Evolutionary conservation across 306 rosid species (phyloP).

Genomic region (Medicago ruthenica): DNA sequence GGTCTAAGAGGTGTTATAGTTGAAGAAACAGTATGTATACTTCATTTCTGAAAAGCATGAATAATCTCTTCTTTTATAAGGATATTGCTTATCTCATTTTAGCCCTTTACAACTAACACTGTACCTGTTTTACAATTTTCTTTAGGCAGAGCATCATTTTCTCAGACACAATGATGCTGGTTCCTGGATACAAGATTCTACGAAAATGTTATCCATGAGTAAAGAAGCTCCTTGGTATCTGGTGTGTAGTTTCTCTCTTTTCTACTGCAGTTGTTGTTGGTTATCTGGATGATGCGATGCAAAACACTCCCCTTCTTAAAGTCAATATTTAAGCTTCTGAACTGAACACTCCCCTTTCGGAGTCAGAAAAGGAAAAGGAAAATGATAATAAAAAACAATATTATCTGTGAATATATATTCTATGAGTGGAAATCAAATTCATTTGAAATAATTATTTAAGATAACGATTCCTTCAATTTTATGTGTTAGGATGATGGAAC

Average conservation of each 20-base stretch:
- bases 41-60: slow-evolving; percentile 20
- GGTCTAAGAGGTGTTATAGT: slow-evolving; percentile 90
- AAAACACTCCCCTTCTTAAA: too few species aligned
- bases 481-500: slow-evolving; percentile 86
- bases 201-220: too few species aligned
- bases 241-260: slow-evolving; percentile 57
- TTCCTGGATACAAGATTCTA: too few species aligned
- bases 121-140: slow-evolving; percentile 35
- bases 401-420: too few species aligned
- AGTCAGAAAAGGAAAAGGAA: too few species aligned
- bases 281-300: too few species aligned
- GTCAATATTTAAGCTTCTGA: too few species aligned
- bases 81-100: slow-evolving; percentile 1
- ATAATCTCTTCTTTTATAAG: slow-evolving; percentile 4
- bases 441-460: neutral
- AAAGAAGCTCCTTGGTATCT: slow-evolving; percentile 75
- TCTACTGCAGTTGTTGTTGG: neutral
- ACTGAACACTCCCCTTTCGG: too few species aligned
- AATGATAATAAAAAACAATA: too few species aligned
- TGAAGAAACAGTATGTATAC: slow-evolving; percentile 77
- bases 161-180: neutral
- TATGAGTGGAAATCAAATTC: too few species aligned
- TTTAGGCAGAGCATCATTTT: slow-evolving; percentile 92
- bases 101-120: neutral
- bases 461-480: slow-evolving; percentile 11